phyloP scores from a whole-genome alignment of 2,329 filamentous ascomycete species.

The Pseudogymnoascus verrucosus region DNA sequence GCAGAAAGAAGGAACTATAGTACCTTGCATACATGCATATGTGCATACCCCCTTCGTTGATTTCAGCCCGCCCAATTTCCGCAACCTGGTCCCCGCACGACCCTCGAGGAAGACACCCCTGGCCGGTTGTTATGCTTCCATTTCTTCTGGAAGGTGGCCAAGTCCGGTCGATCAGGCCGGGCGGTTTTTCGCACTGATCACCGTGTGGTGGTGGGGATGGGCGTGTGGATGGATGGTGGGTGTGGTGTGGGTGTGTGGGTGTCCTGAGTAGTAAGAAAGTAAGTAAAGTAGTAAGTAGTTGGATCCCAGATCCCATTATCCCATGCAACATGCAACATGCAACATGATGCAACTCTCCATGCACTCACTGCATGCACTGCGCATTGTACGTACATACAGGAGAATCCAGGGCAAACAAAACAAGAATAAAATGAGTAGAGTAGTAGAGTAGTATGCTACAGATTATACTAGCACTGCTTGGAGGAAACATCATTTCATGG shows the following conservation, averaged over 20 bases:
- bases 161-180: background rate
- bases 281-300: background rate
- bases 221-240: background rate
- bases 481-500: background rate
- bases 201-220: conserved; percentile 3
- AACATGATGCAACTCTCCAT: background rate
- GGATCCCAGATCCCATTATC: background rate
- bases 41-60: background rate
- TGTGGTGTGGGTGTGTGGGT: background rate
- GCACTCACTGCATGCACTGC: background rate
- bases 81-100: conserved; percentile 4
- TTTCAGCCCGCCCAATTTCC: conserved; percentile 2
- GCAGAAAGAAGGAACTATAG: background rate
- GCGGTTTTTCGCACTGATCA: conserved; percentile 5
- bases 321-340: background rate
- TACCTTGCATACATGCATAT: background rate
- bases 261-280: background rate
- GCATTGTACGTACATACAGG: background rate
- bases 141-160: conserved; percentile 2
- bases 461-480: background rate
- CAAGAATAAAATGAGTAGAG: background rate
- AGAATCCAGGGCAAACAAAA: background rate
- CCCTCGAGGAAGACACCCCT: background rate
- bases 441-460: background rate
- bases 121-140: background rate